Evolutionary conservation across 495 filamentous ascomycete species (phyloP).

Genomic region (Viridothelium virens): DNA sequence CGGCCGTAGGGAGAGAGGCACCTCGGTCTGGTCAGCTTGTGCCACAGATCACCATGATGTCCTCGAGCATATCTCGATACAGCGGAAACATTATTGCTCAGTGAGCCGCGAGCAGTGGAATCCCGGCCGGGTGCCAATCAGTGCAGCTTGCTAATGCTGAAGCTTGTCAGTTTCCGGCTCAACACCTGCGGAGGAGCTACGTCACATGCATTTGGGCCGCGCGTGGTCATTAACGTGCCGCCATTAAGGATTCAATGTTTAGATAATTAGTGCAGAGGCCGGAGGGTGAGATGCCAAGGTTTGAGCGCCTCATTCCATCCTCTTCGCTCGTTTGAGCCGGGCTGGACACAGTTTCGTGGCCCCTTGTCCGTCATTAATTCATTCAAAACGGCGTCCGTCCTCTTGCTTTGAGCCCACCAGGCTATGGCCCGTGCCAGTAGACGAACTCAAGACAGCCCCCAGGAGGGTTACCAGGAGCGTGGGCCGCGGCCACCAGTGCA

Average conservation of each 20-base stretch:
- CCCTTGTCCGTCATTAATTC: constrained; percentile 1
- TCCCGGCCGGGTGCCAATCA: not conserved
- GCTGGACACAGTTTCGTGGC: not conserved
- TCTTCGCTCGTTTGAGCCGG: not conserved
- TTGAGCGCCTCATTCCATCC: not conserved
- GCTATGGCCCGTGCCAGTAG: constrained; percentile 1
- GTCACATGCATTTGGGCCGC: constrained; percentile 1
- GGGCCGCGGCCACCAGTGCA: not conserved
- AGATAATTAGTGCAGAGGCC: not conserved
- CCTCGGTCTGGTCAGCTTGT: not conserved
- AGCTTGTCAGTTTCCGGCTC: constrained; percentile 4
- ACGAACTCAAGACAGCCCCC: not conserved
- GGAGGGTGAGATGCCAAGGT: not conserved
- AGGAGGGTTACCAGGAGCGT: not conserved
- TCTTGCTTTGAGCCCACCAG: not conserved
- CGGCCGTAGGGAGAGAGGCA: not conserved
- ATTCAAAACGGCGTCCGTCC: constrained; percentile 2
- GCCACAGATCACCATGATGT: not conserved
- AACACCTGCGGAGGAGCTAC: constrained; percentile 1
- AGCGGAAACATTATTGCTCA: not conserved
- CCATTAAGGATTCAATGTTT: not conserved
- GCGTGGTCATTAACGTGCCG: constrained; percentile 3
- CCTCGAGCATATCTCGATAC: not conserved
- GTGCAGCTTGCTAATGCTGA: not conserved
- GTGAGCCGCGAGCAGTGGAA: not conserved